Base-by-base conservation (phyloP, 1,284 basidiomycete genomes). In the Vanrija sp. region DNA sequence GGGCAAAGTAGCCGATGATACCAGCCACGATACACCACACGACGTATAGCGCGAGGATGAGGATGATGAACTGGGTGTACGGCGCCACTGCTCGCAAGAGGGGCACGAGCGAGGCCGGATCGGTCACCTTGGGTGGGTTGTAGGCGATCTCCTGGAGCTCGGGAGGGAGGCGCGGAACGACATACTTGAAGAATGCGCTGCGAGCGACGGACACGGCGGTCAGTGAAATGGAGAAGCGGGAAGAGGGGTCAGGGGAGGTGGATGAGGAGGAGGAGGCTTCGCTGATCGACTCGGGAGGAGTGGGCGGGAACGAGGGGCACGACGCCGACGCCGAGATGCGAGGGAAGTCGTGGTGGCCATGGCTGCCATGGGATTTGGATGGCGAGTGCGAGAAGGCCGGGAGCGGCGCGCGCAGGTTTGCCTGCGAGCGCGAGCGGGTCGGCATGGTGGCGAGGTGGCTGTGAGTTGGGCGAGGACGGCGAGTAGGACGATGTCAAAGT, bases 31-130 rank as follows among this genome's bases (percentile, higher is more conserved):
- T 59, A 7, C 64, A 62, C 63, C 65, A 73, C 12, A 74, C 65
- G 49, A 75, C 67, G 53, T 70, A 72, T 34, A 69, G 60, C 5
- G 69, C 67, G 18, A 71, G 45, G 43, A 75, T 40, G 40, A 72
- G 59, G 38, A 75, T 52, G 39, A 71, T 52, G 45, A 54, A 69
- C 51, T 68, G 62, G 38, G 67, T 58, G 55, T 71, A 73, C 1
- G 71, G 71, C n/a, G 64, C 54, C 14, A 68, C 18, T 34, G 64
- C 54, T 38, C 61, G 54, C 54, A 73, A 51, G 44, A 68, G 53
- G 12, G 67, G 66, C n/a, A 70, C 50, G 56, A 72, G 67, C 18
- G 69, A 66, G n/a, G 55, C 42, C 0, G 71, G 72, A 14, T 60
- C 54, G 34, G 62, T 58, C 26, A 75, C 58, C 43, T 57, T 60